A percentile compares a stretch with the other conserved stretches of the same genome.
Evolutionary conservation across 2,329 filamentous ascomycete species (phyloP).

Genomic region (Rhynchosporium graminicola): DNA sequence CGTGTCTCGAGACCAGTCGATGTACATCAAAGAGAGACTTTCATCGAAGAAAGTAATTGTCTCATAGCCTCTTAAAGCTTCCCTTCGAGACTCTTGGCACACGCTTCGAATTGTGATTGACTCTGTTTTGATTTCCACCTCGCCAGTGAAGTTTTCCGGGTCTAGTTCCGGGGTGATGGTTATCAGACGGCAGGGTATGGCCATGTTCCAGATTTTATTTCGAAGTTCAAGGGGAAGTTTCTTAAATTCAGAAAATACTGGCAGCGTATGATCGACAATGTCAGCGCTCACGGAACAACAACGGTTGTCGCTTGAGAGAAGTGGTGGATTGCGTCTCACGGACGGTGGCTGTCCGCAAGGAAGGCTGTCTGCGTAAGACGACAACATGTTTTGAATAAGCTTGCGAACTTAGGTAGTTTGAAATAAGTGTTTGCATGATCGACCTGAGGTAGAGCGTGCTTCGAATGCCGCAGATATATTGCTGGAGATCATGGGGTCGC

Average conservation of each 20-base stretch:
- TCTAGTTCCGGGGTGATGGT: constrained; percentile 18
- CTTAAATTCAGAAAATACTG: constrained; percentile 12
- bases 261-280: constrained; percentile 2
- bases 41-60: constrained; percentile 6
- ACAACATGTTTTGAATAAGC: not conserved
- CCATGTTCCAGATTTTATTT: constrained; percentile 16
- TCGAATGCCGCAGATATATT: constrained; percentile 1
- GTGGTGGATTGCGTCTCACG: not conserved
- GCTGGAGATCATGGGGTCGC: not conserved
- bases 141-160: constrained; percentile 14
- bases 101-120: constrained; percentile 13
- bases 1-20: constrained; percentile 2
- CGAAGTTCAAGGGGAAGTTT: constrained; percentile 20
- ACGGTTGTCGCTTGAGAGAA: not conserved
- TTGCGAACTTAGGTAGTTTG: not conserved
- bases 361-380: not conserved
- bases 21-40: constrained; percentile 3
- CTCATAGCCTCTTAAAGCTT: constrained; percentile 8
- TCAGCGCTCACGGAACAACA: not conserved
- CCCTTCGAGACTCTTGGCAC: constrained; percentile 15
- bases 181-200: constrained; percentile 15
- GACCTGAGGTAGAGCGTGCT: not conserved
- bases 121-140: constrained; percentile 17
- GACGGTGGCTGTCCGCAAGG: not conserved
- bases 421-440: constrained; percentile 4